Percentiles rank a stretch among this genome's conserved stretches.
Evolutionary conservation across 78 protist genomes (phyloP).

Genomic region (Dictyostelium intermedium): DNA sequence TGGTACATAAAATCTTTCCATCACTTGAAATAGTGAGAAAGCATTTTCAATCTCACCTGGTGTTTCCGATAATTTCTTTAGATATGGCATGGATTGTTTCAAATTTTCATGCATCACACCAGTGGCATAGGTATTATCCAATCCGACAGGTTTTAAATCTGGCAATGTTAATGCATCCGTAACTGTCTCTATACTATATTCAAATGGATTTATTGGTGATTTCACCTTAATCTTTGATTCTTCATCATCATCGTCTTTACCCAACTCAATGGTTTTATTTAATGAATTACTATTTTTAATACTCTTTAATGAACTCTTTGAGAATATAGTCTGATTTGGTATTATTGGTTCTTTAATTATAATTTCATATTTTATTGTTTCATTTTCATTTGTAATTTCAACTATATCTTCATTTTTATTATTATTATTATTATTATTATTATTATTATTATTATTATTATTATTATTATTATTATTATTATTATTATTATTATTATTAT

Average conservation of each 20-base stretch:
- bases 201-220: slow-evolving; percentile 74
- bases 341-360: slow-evolving; percentile 12
- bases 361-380: not conserved
- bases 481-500: not conserved
- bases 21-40: slow-evolving; percentile 68
- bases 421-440: not conserved
- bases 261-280: not conserved
- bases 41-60: slow-evolving; percentile 14
- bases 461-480: not conserved
- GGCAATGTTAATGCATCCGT: slow-evolving; percentile 60
- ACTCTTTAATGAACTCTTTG: not conserved
- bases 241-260: not conserved
- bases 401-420: not conserved
- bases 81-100: slow-evolving; percentile 40
- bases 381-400: not conserved
- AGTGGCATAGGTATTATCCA: slow-evolving; percentile 27
- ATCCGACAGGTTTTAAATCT: slow-evolving; percentile 20
- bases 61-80: not conserved
- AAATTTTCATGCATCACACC: slow-evolving; percentile 52
- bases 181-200: slow-evolving; percentile 33
- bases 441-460: not conserved
- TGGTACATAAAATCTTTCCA: slow-evolving; percentile 75
- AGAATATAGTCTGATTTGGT: not conserved
- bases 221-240: not conserved
- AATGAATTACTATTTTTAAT: not conserved